A percentile compares a stretch with the other conserved stretches of the same genome.
Evolutionary conservation across 2,329 filamentous ascomycete genomes (phyloP).

Genomic region (Ophiostoma piceae): DNA sequence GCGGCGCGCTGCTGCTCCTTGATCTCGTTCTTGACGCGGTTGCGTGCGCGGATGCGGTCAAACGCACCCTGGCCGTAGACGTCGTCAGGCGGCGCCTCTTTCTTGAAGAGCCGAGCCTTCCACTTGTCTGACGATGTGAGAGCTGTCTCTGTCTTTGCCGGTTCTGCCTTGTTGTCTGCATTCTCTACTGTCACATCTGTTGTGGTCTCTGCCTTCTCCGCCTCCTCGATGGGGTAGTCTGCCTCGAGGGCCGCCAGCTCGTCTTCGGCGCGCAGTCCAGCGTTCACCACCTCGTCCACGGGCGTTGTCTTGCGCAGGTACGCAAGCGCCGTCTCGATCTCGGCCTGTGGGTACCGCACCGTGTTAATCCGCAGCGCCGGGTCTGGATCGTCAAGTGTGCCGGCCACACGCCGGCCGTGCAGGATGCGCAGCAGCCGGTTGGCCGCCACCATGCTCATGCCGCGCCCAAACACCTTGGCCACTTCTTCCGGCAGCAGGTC

Average conservation of each 20-base stretch:
- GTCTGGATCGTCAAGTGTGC: slow-evolving; percentile 60
- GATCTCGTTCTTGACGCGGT: slow-evolving; percentile 47
- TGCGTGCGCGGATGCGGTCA: slow-evolving; percentile 52
- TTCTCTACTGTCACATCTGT: slow-evolving; percentile 18
- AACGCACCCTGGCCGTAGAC: slow-evolving; percentile 55
- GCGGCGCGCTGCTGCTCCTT: slow-evolving; percentile 32
- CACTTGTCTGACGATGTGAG: slow-evolving; percentile 20
- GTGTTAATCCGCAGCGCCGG: slow-evolving; percentile 49
- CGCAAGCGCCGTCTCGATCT: slow-evolving; percentile 45
- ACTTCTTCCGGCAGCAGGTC: slow-evolving; percentile 48
- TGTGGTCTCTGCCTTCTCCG: slow-evolving; percentile 25
- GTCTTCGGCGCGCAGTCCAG: slow-evolving; percentile 57
- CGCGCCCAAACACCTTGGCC: slow-evolving; percentile 46
- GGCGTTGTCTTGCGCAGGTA: slow-evolving; percentile 52
- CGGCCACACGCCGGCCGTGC: slow-evolving; percentile 59
- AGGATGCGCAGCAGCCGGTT: slow-evolving; percentile 54
- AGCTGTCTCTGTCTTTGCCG: slow-evolving; percentile 1
- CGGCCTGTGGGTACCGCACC: slow-evolving; percentile 38
- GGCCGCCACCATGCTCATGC: slow-evolving; percentile 41
- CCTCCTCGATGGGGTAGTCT: slow-evolving; percentile 30
- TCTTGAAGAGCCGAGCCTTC: slow-evolving; percentile 30
- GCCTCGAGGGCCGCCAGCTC: slow-evolving; percentile 49
- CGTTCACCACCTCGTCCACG: slow-evolving; percentile 57
- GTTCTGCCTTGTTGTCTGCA: neutral
- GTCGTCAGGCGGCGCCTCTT: slow-evolving; percentile 36